phyloP scores from a whole-genome alignment of 1,139 yeast genomes.

The Neolecta irregularis region DNA sequence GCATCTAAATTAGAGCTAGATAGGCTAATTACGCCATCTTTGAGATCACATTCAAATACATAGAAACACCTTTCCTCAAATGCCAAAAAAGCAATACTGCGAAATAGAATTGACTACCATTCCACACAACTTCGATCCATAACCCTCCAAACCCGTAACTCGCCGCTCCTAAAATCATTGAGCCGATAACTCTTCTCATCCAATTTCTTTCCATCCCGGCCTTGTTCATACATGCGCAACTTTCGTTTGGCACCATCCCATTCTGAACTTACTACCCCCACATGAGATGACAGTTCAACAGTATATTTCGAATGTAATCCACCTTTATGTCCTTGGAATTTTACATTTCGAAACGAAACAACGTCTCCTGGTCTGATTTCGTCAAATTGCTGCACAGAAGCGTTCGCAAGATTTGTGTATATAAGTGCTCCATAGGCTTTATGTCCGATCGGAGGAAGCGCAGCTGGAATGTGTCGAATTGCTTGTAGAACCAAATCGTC shows the following conservation, averaged over 20 bases:
- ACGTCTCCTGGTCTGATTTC: conserved; percentile 74
- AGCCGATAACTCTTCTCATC: conserved; percentile 49
- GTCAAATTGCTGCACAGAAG: conserved; percentile 42
- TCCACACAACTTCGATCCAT: conserved; percentile 48
- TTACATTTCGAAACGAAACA: conserved; percentile 56
- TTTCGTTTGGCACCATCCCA: conserved; percentile 65
- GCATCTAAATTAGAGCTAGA: too few relatives aligned
- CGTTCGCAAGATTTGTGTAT: conserved; percentile 45
- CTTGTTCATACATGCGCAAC: conserved; percentile 51
- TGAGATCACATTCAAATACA: too few relatives aligned
- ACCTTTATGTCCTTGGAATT: conserved; percentile 52
- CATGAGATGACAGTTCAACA: conserved; percentile 23
- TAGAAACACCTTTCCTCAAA: too few relatives aligned
- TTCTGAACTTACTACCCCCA: conserved; percentile 49
- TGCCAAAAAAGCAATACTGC: too few relatives aligned
- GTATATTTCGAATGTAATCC: conserved; percentile 34
- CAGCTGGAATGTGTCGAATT: conserved; percentile 25
- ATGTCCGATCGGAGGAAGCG: conserved; percentile 44
- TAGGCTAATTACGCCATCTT: too few relatives aligned
- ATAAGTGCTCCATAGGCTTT: conserved; percentile 61
- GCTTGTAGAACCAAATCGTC: conserved; percentile 24
- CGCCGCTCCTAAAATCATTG: conserved; percentile 63
- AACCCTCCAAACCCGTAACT: conserved; percentile 59
- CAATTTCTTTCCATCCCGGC: conserved; percentile 33
- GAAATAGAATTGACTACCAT: conserved; percentile 32